phyloP scores from a whole-genome alignment of 2,329 filamentous ascomycete genomes.

The Stachybotrys chlorohalonatus region DNA sequence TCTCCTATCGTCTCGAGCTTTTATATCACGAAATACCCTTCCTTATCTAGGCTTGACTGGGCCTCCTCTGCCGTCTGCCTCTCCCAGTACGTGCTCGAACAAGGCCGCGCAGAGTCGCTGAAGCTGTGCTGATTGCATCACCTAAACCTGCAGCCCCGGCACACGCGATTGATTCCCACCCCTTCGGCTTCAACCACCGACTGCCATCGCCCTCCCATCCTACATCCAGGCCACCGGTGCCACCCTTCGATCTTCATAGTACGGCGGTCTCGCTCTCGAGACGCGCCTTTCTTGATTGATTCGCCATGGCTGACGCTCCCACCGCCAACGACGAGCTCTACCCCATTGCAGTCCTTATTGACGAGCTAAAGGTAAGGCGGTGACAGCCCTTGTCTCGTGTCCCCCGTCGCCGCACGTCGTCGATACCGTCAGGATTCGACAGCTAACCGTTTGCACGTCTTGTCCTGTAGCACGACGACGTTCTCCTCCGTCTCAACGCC shows the following conservation, averaged over 20 bases:
- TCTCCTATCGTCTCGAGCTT: neutral
- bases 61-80: neutral
- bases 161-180: conserved; percentile 13
- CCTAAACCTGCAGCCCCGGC: conserved; percentile 8
- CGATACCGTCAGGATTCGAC: too few species aligned
- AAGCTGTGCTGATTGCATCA: conserved; percentile 16
- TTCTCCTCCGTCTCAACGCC: conserved; percentile 93
- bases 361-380: conserved; percentile 85
- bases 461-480: conserved; percentile 78
- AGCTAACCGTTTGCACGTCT: neutral
- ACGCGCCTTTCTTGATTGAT: conserved; percentile 24
- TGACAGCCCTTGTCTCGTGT: conserved; percentile 4
- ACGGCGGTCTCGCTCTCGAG: conserved; percentile 12
- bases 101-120: conserved; percentile 14
- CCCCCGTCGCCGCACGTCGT: too few species aligned
- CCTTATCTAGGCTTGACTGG: neutral
- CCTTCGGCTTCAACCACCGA: conserved; percentile 8
- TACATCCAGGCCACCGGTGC: conserved; percentile 10
- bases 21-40: neutral
- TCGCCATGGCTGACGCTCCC: conserved; percentile 79
- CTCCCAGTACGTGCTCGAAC: neutral
- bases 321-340: conserved; percentile 97
- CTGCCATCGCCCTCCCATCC: conserved; percentile 12
- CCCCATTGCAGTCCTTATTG: conserved; percentile 98
- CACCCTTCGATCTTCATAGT: conserved; percentile 6